Evolutionary conservation across 1,284 basidiomycete genomes (phyloP).

Genomic region (Afroboletus lepidellus): DNA sequence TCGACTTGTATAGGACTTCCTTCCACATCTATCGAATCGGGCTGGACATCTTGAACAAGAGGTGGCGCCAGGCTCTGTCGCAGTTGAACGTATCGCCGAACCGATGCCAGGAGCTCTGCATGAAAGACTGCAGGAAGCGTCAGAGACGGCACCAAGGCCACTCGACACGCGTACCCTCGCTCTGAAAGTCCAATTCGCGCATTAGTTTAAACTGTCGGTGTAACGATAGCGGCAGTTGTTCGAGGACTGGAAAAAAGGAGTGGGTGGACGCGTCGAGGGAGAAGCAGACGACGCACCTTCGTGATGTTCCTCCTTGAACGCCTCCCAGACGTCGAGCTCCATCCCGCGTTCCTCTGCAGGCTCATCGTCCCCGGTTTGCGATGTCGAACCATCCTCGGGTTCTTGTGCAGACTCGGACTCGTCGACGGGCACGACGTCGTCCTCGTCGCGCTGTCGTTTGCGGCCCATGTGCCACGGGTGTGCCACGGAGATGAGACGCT

Average conservation of each 20-base stretch:
- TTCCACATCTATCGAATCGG: background rate
- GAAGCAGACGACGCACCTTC: conserved; percentile 49
- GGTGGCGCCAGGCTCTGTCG: conserved; percentile 28
- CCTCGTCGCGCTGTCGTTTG: conserved; percentile 47
- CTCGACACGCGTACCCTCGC: conserved; percentile 47
- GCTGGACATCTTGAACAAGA: no score
- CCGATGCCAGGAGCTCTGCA: conserved; percentile 39
- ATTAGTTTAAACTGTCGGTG: conserved; percentile 79
- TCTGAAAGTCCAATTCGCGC: conserved; percentile 79
- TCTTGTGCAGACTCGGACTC: background rate
- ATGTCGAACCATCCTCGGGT: background rate
- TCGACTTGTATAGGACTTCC: conserved; percentile 12
- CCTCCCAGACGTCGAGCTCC: conserved; percentile 70
- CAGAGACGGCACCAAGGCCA: background rate
- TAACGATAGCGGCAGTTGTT: conserved; percentile 83
- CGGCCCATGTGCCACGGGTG: conserved; percentile 33
- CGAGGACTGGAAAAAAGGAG: conserved; percentile 55
- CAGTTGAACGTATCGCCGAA: conserved; percentile 44
- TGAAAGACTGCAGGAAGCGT: conserved; percentile 38
- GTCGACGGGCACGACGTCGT: conserved; percentile 7
- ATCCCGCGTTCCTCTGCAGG: conserved; percentile 36
- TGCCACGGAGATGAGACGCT: no score
- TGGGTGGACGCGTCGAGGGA: background rate
- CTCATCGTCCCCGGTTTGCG: conserved; percentile 3
- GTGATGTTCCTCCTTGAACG: conserved; percentile 76